Evolutionary conservation across 225 moss, liverwort and hornwort species (phyloP).

Genomic region (Antitrichia curtipendula): DNA sequence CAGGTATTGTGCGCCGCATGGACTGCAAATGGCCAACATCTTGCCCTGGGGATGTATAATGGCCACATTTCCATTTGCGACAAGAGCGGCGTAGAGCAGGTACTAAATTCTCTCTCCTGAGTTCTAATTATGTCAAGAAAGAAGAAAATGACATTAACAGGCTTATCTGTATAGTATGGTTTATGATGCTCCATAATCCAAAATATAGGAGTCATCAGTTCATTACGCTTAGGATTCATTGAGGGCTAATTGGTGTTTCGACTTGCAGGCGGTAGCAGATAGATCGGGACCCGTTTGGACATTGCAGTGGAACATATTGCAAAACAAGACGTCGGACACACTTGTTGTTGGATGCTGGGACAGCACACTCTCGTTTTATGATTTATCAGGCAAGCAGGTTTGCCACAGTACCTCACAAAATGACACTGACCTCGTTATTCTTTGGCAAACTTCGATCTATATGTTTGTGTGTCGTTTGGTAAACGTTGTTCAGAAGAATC

Average conservation of each 20-base stretch:
- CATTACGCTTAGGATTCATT: not conserved
- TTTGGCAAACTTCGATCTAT: not conserved
- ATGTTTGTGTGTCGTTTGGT: not conserved
- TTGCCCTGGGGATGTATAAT: slow-evolving; percentile 85
- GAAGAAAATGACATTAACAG: not conserved
- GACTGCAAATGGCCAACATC: slow-evolving; percentile 86
- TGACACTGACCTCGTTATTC: not conserved
- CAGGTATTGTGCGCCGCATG: slow-evolving; percentile 80
- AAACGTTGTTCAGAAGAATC: not conserved
- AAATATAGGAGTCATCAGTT: not conserved
- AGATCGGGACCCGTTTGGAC: slow-evolving; percentile 86
- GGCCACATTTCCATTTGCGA: slow-evolving; percentile 89
- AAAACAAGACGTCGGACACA: slow-evolving; percentile 60
- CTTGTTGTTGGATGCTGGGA: slow-evolving; percentile 98
- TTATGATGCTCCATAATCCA: not conserved
- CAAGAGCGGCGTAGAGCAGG: slow-evolving; percentile 66
- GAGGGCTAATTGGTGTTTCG: not conserved
- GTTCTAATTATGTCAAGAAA: not conserved
- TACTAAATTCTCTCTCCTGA: not conserved
- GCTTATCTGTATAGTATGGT: not conserved
- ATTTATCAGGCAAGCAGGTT: slow-evolving; percentile 99
- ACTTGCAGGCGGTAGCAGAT: slow-evolving; percentile 36
- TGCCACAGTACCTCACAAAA: slow-evolving; percentile 31
- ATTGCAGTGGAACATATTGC: slow-evolving; percentile 69
- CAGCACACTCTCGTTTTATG: slow-evolving; percentile 85